Base-by-base conservation (phyloP, 306 rosid species). In the Dryas alaskensis region DNA sequence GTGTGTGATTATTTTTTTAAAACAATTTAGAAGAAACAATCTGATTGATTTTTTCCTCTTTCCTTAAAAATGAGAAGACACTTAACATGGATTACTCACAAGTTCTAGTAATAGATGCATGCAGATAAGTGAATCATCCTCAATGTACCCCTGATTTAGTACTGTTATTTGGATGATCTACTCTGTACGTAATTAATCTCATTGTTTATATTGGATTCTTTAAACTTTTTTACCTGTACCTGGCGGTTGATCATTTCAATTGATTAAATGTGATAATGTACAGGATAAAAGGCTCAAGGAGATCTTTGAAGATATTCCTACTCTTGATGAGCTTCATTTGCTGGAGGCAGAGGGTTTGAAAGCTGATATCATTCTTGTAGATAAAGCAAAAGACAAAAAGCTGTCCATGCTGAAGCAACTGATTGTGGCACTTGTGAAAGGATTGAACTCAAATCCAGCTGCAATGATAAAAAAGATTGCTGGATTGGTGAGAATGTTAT, bases 391-490 rank as follows among this genome's bases (percentile, higher is more conserved):
- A 82, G 99, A 94, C 86, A 94, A 92, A 85, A 94, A 92, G 85
- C 80, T 94, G 55, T 89, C 97, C 72, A 87, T 86, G 97, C 76
- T 94, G 86, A 94, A 92, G 92, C 96, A 92, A 79, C 86, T 94
- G 73, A 89, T 90, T 68, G 72, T 83, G 79, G 74, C 96, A 42
- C 84, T 94, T 69, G 97, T 94, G 70, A 94, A 83, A 86, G 97
- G 99, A 80, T 83, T 94, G 81, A 92, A 69, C 88, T 86, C 99
- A 72, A 92, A 94, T 78, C 93, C 92, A 67, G 90, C 91, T 74
- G 95, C 93, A 43, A 78, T 89, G 87, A 86, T 94, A 81, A 94
- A 94, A 88, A 94, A 94, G 87, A 94, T 94, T 73, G 99, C 99
- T 76, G 97, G 86, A 82, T 74, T 92, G 86, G 99, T 94, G 82